Conservation (phyloP, 768 basidiomycete genomes). For the Mycena haematopus region DNA sequence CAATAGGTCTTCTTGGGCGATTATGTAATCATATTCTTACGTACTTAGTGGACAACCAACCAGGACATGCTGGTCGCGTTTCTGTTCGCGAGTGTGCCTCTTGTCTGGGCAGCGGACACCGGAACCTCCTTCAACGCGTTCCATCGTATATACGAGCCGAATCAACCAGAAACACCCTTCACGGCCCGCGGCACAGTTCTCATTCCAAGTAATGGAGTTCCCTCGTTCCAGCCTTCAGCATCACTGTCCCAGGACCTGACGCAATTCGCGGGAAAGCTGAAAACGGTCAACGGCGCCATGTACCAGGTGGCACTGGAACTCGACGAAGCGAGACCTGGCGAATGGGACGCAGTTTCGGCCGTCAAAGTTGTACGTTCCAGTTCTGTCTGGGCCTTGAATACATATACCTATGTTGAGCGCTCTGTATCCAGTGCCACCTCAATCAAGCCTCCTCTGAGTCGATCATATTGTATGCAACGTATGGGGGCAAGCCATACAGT, state of each 20-base stretch:
- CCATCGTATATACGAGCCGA: constrained; percentile 63
- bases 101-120: constrained; percentile 22
- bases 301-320: constrained; percentile 78
- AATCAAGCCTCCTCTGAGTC: constrained; percentile 57
- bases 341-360: constrained; percentile 64
- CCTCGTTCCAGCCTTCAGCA: constrained; percentile 48
- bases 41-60: no score
- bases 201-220: constrained; percentile 41
- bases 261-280: constrained; percentile 48
- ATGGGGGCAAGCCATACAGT: constrained; percentile 59
- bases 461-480: constrained; percentile 60
- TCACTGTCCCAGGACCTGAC: constrained; percentile 53
- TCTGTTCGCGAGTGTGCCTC: neutral
- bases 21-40: neutral
- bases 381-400: constrained; percentile 22
- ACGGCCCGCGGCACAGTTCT: constrained; percentile 48
- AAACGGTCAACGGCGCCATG: constrained; percentile 48
- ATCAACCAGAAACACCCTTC: constrained; percentile 45
- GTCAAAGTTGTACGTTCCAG: constrained; percentile 58
- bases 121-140: constrained; percentile 38
- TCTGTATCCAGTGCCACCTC: constrained; percentile 69
- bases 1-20: neutral
- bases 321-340: constrained; percentile 46
- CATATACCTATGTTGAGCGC: neutral
- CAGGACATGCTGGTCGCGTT: constrained; percentile 2